These are phyloP conservation scores for Sporothrix brunneoviolacea DNA, from an alignment of 2,329 filamentous ascomycete species.

Conservation along the genomic window DNA sequence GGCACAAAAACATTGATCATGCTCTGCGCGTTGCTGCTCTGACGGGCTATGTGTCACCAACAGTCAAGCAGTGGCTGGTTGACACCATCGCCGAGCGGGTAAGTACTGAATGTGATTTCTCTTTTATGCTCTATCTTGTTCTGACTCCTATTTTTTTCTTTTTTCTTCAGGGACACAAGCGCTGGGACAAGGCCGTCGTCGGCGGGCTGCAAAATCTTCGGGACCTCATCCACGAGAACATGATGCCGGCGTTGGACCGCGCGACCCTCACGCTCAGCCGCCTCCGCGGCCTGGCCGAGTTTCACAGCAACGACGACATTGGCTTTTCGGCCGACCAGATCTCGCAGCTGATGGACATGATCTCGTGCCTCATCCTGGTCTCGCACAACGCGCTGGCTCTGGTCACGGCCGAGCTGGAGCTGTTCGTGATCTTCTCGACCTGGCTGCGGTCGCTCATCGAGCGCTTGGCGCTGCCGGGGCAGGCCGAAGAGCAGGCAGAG, in stretches of 20 bases:
- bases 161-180: slow-evolving; percentile 66
- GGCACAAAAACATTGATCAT: slow-evolving; percentile 58
- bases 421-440: slow-evolving; percentile 70
- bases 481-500: slow-evolving; percentile 69
- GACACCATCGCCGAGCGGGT: slow-evolving; percentile 76
- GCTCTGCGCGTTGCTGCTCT: slow-evolving; percentile 78
- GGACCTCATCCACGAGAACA: slow-evolving; percentile 74
- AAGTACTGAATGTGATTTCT: too few relatives aligned
- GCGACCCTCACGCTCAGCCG: slow-evolving; percentile 74
- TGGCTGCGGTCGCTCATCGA: slow-evolving; percentile 86
- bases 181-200: slow-evolving; percentile 85
- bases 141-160: neutral
- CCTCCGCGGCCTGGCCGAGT: slow-evolving; percentile 75
- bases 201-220: slow-evolving; percentile 72
- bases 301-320: slow-evolving; percentile 56
- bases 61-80: slow-evolving; percentile 79
- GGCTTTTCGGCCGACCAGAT: slow-evolving; percentile 60
- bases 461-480: slow-evolving; percentile 58
- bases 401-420: slow-evolving; percentile 67
- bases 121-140: neutral
- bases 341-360: slow-evolving; percentile 59
- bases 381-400: slow-evolving; percentile 66
- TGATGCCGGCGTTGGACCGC: slow-evolving; percentile 81
- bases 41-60: slow-evolving; percentile 70
- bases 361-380: slow-evolving; percentile 69